Percentiles rank a stretch among this genome's conserved stretches.
These are phyloP conservation scores for Durotheca rogersii DNA, from an alignment of 495 filamentous ascomycete species.

Conservation along the genomic window DNA sequence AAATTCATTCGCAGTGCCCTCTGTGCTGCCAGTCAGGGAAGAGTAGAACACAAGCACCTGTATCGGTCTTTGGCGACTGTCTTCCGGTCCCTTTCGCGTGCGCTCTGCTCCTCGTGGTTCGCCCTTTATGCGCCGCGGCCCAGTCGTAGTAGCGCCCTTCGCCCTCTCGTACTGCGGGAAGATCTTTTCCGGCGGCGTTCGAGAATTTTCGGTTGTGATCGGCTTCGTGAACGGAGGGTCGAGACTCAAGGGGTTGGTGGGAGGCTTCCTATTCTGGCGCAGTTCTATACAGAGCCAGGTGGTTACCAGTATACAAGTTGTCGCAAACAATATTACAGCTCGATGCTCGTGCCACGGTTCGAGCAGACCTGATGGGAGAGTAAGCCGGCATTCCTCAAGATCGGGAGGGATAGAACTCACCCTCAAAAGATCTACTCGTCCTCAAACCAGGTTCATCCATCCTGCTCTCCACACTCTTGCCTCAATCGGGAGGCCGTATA, in stretches of 20 bases:
- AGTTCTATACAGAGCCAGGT: conserved; percentile 43
- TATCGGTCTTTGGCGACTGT: conserved; percentile 44
- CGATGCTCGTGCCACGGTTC: conserved; percentile 58
- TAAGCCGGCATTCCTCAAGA: conserved; percentile 1
- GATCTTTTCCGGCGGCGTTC: conserved; percentile 16
- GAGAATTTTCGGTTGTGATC: conserved; percentile 12
- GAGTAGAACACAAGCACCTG: conserved; percentile 86
- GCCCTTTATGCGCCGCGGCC: conserved; percentile 54
- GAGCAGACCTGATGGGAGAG: conserved; percentile 44
- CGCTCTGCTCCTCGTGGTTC: conserved; percentile 38
- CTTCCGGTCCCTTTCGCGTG: conserved; percentile 11
- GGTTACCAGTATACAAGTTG: conserved; percentile 38
- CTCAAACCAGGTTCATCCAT: conserved; percentile 6
- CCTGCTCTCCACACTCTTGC: conserved; percentile 15
- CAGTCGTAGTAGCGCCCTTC: conserved; percentile 26
- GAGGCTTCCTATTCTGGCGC: conserved; percentile 1
- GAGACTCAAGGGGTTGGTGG: conserved; percentile 16
- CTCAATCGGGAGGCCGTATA: neutral
- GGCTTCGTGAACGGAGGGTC: conserved; percentile 26
- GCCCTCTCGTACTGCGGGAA: conserved; percentile 16
- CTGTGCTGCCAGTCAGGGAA: conserved; percentile 77
- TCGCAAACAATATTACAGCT: conserved; percentile 50
- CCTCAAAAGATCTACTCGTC: neutral
- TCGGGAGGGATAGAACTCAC: neutral
- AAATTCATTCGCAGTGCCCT: conserved; percentile 62